Evolutionary conservation across 805 yeast species (phyloP).

Genomic region (Yamadazyma olivae): DNA sequence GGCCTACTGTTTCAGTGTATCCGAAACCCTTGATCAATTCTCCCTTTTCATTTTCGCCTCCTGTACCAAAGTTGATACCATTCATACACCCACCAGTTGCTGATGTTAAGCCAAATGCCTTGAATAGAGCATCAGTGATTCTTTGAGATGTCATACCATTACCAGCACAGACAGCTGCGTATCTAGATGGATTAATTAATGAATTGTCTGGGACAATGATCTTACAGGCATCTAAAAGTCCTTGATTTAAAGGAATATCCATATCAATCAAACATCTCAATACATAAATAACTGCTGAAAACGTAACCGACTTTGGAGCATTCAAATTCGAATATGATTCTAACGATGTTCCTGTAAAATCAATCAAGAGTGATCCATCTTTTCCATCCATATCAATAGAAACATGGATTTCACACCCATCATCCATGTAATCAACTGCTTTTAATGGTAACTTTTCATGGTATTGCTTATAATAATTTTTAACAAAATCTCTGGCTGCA

Average conservation of each 20-base stretch:
- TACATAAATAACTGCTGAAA: conserved; percentile 82
- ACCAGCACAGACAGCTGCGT: conserved; percentile 19
- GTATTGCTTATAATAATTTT: conserved; percentile 34
- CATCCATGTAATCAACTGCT: conserved; percentile 18
- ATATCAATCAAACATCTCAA: conserved; percentile 77
- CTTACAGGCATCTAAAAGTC: conserved; percentile 17
- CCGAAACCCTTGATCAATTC: conserved; percentile 17
- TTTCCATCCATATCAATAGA: conserved; percentile 16
- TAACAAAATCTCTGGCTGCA: conserved; percentile 51
- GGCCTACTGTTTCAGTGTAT: conserved; percentile 15
- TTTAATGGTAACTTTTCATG: conserved; percentile 28
- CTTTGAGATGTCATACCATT: conserved; percentile 22
- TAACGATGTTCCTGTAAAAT: conserved; percentile 23
- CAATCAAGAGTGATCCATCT: conserved; percentile 21
- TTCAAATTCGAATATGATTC: conserved; percentile 50
- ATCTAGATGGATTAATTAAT: conserved; percentile 15
- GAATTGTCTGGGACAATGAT: conserved; percentile 14
- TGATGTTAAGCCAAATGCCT: conserved; percentile 18
- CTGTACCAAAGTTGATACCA: conserved; percentile 19
- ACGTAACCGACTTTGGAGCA: conserved; percentile 86
- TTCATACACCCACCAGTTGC: conserved; percentile 21
- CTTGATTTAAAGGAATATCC: conserved; percentile 74
- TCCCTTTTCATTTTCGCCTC: conserved; percentile 15
- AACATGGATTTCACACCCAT: conserved; percentile 15
- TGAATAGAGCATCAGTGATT: conserved; percentile 18